Evolutionary conservation across 371 early-diverging fungal genomes (phyloP).

Genomic region (Apophysomyces sp.): DNA sequence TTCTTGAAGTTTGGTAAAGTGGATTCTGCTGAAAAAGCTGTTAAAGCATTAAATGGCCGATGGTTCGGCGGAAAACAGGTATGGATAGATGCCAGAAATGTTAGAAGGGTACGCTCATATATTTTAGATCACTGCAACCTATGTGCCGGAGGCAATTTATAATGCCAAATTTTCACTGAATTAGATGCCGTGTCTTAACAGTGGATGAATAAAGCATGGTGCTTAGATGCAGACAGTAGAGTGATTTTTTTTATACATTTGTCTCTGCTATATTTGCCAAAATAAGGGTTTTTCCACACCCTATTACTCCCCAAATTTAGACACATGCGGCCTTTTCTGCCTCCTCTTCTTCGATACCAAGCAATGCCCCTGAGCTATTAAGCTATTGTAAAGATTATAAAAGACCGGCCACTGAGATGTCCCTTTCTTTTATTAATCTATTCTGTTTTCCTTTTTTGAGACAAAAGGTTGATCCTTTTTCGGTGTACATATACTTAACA

Average conservation of each 20-base stretch:
- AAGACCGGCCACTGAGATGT: background rate
- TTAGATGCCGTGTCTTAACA: background rate
- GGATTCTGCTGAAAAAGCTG: conserved; percentile 66
- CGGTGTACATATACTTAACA: background rate
- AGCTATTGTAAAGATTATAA: background rate
- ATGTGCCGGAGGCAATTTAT: conserved; percentile 69
- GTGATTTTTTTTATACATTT: too few species aligned
- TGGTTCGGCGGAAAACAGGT: conserved; percentile 77
- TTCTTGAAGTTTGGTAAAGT: conserved; percentile 79
- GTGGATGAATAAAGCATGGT: conserved; percentile 6
- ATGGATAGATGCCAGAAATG: background rate
- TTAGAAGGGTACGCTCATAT: background rate
- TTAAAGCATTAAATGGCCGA: conserved; percentile 65
- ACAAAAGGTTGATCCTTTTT: background rate
- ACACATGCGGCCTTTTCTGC: background rate
- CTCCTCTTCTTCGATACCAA: background rate
- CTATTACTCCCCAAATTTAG: background rate
- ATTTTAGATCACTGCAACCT: conserved; percentile 64
- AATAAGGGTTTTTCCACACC: background rate
- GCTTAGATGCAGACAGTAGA: background rate
- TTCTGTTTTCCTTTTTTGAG: background rate
- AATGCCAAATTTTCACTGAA: conserved; percentile 58
- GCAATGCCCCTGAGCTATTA: background rate
- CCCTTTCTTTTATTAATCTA: background rate
- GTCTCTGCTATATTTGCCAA: background rate